phyloP scores from a whole-genome alignment of 176 grass and related monocot species.

The Leersia perrieri region DNA sequence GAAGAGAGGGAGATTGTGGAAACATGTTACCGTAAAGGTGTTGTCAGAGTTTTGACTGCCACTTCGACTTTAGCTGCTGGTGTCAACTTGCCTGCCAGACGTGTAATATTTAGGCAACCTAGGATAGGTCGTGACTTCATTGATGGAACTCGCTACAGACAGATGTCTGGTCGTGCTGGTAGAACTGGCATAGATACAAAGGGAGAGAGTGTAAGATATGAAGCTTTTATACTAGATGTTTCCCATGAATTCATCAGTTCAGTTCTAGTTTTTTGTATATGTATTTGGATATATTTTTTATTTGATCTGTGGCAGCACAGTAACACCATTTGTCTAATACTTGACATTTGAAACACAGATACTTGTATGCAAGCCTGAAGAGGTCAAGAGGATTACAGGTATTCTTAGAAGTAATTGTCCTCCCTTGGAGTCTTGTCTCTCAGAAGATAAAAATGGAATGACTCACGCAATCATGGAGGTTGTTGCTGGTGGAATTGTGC shows the following conservation, averaged over 20 bases:
- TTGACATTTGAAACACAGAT: slow-evolving; percentile 60
- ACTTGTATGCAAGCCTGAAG: slow-evolving; percentile 89
- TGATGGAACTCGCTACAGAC: slow-evolving; percentile 95
- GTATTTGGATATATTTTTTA: not conserved
- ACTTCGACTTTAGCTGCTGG: slow-evolving; percentile 97
- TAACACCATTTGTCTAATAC: slow-evolving; percentile 15
- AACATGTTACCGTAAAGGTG: slow-evolving; percentile 91
- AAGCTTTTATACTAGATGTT: slow-evolving; percentile 2
- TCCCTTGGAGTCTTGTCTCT: slow-evolving; percentile 88
- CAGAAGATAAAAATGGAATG: slow-evolving; percentile 99
- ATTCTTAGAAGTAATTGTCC: slow-evolving; percentile 75
- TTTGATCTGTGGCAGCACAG: not conserved
- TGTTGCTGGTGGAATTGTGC: slow-evolving; percentile 91
- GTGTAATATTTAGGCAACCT: slow-evolving; percentile 96
- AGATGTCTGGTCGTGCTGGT: slow-evolving; percentile 96
- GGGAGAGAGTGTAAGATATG: slow-evolving; percentile 94
- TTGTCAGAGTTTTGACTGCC: slow-evolving; percentile 89
- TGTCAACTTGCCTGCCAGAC: slow-evolving; percentile 94
- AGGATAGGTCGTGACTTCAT: slow-evolving; percentile 90
- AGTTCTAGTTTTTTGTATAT: slow-evolving; percentile 4
- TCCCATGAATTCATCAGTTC: not conserved
- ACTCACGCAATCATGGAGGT: slow-evolving; percentile 99
- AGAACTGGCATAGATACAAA: slow-evolving; percentile 97
- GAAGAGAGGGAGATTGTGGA: slow-evolving; percentile 97
- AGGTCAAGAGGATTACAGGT: slow-evolving; percentile 71